A percentile compares a stretch with the other conserved stretches of the same genome.
Conservation (phyloP, 148 eudicot genomes). For the Heliosperma pusillum region DNA sequence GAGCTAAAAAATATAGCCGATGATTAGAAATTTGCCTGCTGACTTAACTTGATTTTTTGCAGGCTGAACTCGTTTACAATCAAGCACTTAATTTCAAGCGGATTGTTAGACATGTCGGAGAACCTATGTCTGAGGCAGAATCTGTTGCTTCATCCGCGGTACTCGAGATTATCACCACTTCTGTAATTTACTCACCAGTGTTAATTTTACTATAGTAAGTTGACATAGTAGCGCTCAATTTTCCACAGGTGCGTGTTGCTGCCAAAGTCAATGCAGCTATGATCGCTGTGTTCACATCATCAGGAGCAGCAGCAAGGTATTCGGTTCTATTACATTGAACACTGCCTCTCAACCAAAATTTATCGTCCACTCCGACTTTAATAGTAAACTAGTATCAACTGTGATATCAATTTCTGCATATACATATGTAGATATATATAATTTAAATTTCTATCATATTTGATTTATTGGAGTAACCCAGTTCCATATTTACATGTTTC, state of each 20-base stretch:
- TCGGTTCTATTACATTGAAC: not conserved
- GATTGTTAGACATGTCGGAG: constrained; percentile 41
- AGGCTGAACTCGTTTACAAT: constrained; percentile 58
- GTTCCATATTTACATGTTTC: not conserved
- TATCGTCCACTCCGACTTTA: not conserved
- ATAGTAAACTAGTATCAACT: too few relatives aligned
- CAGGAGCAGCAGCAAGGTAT: constrained; percentile 62
- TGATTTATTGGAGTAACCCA: not conserved
- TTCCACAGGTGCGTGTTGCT: constrained; percentile 47
- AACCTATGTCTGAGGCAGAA: constrained; percentile 54
- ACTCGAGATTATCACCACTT: constrained; percentile 2
- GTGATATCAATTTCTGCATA: not conserved
- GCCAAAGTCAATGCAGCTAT: constrained; percentile 51
- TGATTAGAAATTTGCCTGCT: not conserved
- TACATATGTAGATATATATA: too few relatives aligned
- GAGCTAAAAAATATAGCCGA: not conserved
- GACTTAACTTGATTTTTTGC: constrained; percentile 21
- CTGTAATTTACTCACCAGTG: not conserved
- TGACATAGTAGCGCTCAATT: constrained; percentile 4
- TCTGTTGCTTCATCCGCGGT: constrained; percentile 72
- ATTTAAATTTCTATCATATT: too few relatives aligned
- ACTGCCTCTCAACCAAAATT: not conserved
- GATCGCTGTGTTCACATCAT: constrained; percentile 51
- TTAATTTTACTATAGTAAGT: not conserved
- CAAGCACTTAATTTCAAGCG: constrained; percentile 47